These are phyloP conservation scores for Globisporangium spiculum DNA, from an alignment of 352 stramenopile species.

Conservation along the genomic window DNA sequence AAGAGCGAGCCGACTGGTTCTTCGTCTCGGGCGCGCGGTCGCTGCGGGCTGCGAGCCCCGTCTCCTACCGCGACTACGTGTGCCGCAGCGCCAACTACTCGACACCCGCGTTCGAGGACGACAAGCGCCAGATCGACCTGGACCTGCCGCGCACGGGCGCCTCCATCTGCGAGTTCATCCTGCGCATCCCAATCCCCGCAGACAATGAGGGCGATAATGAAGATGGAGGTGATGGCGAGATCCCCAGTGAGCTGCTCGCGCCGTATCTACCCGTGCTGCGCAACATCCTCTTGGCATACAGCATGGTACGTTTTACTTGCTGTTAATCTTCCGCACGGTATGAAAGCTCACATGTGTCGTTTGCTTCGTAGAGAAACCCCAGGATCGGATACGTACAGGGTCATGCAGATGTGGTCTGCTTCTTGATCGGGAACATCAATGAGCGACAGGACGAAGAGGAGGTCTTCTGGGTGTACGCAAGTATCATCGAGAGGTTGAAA, in stretches of 20 bases:
- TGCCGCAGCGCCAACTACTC: slow-evolving; percentile 22
- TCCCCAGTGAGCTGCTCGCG: slow-evolving; percentile 21
- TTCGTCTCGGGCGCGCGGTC: slow-evolving; percentile 31
- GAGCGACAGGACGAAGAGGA: slow-evolving; percentile 43
- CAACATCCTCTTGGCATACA: slow-evolving; percentile 60
- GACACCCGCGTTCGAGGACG: slow-evolving; percentile 44
- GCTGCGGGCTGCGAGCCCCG: slow-evolving; percentile 30
- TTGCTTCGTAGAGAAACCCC: slow-evolving; percentile 39
- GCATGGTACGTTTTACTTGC: slow-evolving; percentile 32
- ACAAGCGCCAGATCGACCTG: slow-evolving; percentile 64
- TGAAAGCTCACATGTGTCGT: not conserved
- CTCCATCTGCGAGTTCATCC: slow-evolving; percentile 56
- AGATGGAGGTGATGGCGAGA: slow-evolving; percentile 21
- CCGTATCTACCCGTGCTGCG: slow-evolving; percentile 38
- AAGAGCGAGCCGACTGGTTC: slow-evolving; percentile 39
- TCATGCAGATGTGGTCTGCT: slow-evolving; percentile 70
- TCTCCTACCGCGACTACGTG: slow-evolving; percentile 47
- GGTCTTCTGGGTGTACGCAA: slow-evolving; percentile 73
- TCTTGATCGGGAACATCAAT: slow-evolving; percentile 53
- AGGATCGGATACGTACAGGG: slow-evolving; percentile 77
- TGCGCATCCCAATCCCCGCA: slow-evolving; percentile 16
- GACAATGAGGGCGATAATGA: slow-evolving; percentile 12
- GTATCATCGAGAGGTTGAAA: slow-evolving; percentile 53
- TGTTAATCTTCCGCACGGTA: not conserved
- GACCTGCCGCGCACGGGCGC: slow-evolving; percentile 55